A percentile compares a stretch with the other conserved stretches of the same genome.
These are phyloP conservation scores for Fusarium sp. DNA, from an alignment of 2,329 filamentous ascomycete genomes.

Conservation along the genomic window DNA sequence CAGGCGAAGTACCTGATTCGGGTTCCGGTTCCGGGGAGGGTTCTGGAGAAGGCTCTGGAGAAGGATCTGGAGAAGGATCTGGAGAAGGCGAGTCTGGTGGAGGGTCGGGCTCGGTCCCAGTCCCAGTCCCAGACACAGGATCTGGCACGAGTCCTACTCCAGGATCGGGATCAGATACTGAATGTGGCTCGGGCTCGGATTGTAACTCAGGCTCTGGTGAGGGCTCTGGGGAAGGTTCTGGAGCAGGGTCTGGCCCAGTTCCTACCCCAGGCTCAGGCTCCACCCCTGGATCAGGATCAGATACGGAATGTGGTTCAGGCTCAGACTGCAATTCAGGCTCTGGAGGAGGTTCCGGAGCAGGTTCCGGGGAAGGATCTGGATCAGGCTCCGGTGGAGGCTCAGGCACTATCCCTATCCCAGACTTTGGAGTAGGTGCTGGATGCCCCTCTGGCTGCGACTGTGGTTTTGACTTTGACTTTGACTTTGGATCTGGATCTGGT, in stretches of 20 bases:
- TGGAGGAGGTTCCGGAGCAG: too few species aligned
- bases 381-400: neutral
- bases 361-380: too few species aligned
- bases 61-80: neutral
- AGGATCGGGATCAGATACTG: neutral
- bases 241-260: neutral
- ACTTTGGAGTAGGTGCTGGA: neutral
- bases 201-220: neutral
- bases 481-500: neutral
- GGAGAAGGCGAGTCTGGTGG: neutral
- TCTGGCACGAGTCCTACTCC: too few species aligned
- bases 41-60: neutral
- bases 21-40: neutral
- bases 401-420: neutral
- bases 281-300: neutral
- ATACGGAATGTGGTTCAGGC: neutral
- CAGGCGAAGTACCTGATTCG: neutral
- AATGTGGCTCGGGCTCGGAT: neutral
- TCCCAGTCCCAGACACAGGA: too few species aligned
- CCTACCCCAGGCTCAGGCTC: neutral
- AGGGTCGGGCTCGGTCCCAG: neutral
- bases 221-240: neutral
- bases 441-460: neutral
- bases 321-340: too few species aligned
- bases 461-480: neutral